Conservation (phyloP, 352 stramenopile genomes). For the Pythium sukuiense region DNA sequence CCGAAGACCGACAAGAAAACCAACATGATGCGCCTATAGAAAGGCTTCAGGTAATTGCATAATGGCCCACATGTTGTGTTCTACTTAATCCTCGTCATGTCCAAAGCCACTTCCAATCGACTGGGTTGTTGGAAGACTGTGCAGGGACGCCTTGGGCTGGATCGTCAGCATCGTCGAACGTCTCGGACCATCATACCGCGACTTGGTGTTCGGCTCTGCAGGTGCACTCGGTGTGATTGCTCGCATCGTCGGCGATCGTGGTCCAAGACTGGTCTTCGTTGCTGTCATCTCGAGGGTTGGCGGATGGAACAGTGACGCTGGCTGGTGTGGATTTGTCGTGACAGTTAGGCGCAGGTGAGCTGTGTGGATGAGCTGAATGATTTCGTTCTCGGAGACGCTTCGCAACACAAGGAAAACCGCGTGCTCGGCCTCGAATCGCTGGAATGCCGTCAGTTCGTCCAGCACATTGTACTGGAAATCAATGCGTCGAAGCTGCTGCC, state of each 20-base stretch:
- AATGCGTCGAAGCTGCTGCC: slow-evolving; percentile 51
- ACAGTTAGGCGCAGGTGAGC: slow-evolving; percentile 31
- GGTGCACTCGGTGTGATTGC: slow-evolving; percentile 14
- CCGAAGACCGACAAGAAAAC: slow-evolving; percentile 19
- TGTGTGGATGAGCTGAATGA: slow-evolving; percentile 49
- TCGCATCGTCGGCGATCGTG: background rate
- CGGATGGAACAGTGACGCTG: background rate
- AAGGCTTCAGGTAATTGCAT: background rate
- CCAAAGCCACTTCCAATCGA: background rate
- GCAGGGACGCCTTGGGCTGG: background rate
- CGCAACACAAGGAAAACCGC: slow-evolving; percentile 67
- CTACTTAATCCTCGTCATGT: background rate
- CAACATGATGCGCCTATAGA: slow-evolving; percentile 16
- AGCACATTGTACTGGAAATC: slow-evolving; percentile 73
- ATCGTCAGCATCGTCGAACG: slow-evolving; percentile 20
- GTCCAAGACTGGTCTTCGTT: background rate
- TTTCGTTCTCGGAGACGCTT: slow-evolving; percentile 60
- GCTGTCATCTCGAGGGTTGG: background rate
- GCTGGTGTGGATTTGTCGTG: slow-evolving; percentile 10
- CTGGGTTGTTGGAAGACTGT: background rate
- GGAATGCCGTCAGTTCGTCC: slow-evolving; percentile 60
- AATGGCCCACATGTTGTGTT: background rate
- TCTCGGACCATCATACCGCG: slow-evolving; percentile 10
- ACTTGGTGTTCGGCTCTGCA: background rate
- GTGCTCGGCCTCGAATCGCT: slow-evolving; percentile 62